phyloP scores from a whole-genome alignment of 176 grass and related monocot genomes.

The Ananas comosus region DNA sequence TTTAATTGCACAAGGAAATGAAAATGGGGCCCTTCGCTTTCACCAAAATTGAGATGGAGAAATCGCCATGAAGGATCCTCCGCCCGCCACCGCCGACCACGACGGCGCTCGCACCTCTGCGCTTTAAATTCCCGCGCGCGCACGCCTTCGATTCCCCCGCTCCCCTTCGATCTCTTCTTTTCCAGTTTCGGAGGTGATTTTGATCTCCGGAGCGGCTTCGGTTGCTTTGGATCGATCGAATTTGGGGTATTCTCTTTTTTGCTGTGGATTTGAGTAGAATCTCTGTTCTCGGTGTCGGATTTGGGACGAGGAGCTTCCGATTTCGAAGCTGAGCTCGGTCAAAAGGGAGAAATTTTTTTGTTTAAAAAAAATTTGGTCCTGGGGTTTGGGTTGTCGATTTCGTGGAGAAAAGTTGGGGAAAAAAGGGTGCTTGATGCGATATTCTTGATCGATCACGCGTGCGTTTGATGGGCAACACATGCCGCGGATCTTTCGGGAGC shows the following conservation, averaged over 20 bases:
- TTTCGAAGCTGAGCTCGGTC: too few relatives aligned
- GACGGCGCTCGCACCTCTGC: not conserved
- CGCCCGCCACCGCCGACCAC: not conserved
- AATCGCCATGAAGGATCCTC: conserved; percentile 17
- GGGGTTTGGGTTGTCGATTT: not conserved
- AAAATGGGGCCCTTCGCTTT: not conserved
- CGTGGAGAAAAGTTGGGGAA: not conserved
- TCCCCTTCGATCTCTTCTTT: not conserved
- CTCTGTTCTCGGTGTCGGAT: not conserved
- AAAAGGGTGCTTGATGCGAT: conserved; percentile 4
- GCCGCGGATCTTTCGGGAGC: conserved; percentile 64
- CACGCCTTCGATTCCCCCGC: conserved; percentile 6
- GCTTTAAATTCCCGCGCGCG: not conserved
- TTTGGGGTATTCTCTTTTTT: not conserved
- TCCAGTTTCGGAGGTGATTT: not conserved
- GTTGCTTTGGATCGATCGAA: conserved; percentile 10
- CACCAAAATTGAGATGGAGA: not conserved
- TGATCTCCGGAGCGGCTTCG: not conserved
- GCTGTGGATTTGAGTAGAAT: too few relatives aligned
- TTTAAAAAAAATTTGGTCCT: too few relatives aligned
- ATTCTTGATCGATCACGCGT: conserved; percentile 3
- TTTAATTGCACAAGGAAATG: not conserved
- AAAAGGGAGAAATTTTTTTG: too few relatives aligned
- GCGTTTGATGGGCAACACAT: conserved; percentile 98
- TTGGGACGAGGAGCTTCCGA: not conserved